Evolutionary conservation across 345 rosid genomes (phyloP).

Genomic region (Lenwebbia sp.): DNA sequence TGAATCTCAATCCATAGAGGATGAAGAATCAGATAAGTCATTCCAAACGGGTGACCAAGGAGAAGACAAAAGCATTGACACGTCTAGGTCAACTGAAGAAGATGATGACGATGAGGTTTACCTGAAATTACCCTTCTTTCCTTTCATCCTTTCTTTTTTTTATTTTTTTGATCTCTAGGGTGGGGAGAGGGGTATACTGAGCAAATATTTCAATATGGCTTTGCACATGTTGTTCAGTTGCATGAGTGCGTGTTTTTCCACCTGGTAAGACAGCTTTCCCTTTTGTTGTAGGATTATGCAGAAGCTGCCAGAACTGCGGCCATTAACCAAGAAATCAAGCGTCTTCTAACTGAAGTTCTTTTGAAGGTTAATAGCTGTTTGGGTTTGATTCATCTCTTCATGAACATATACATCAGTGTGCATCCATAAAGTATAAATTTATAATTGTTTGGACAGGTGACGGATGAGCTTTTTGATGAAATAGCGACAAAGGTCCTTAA

Average conservation of each 20-base stretch:
- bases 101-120: conserved; percentile 82
- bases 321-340: conserved; percentile 88
- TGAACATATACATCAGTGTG: not conserved
- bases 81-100: conserved; percentile 66
- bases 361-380: conserved; percentile 44
- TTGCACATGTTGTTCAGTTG: not conserved
- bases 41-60: conserved; percentile 35
- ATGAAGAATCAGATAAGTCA: conserved; percentile 45
- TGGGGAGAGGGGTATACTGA: not conserved
- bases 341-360: conserved; percentile 89
- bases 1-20: conserved; percentile 46
- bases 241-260: not conserved
- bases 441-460: conserved; percentile 48
- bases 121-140: conserved; percentile 4
- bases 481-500: conserved; percentile 82
- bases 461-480: conserved; percentile 91
- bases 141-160: not conserved
- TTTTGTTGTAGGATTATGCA: conserved; percentile 54
- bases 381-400: conserved; percentile 8
- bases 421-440: not conserved
- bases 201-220: not conserved
- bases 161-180: not conserved
- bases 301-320: conserved; percentile 67
- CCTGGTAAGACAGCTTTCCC: not conserved
- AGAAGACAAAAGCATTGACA: conserved; percentile 62